These are phyloP conservation scores for Backusella circina DNA, from an alignment of 192 early-diverging fungal genomes.

Conservation along the genomic window DNA sequence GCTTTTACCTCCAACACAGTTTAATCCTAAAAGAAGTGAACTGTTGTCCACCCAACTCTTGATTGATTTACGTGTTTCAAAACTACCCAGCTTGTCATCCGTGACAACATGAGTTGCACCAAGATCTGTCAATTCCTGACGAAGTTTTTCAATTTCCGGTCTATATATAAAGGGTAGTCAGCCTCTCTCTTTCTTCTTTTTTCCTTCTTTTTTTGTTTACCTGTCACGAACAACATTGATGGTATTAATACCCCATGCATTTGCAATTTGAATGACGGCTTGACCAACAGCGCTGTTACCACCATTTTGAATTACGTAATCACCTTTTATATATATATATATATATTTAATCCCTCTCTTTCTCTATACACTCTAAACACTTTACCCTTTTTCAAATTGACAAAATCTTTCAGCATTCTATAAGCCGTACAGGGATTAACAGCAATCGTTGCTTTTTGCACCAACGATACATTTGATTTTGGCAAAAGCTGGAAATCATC, in stretches of 20 bases:
- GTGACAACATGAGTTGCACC: conserved; percentile 75
- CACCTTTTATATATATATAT: conserved; percentile 45
- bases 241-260: conserved; percentile 69
- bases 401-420: conserved; percentile 89
- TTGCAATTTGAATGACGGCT: conserved; percentile 85
- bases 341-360: background rate
- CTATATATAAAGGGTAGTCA: conserved; percentile 21
- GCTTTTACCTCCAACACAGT: conserved; percentile 86
- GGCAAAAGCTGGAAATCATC: conserved; percentile 44
- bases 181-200: background rate
- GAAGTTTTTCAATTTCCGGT: conserved; percentile 57
- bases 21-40: conserved; percentile 67
- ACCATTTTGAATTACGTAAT: conserved; percentile 90
- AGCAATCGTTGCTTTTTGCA: conserved; percentile 73
- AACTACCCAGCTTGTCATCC: conserved; percentile 64
- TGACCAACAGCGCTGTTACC: conserved; percentile 95
- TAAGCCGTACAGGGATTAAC: conserved; percentile 89
- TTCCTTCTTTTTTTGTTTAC: conserved; percentile 19
- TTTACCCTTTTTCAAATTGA: conserved; percentile 50
- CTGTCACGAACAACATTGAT: conserved; percentile 86
- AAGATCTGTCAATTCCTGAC: conserved; percentile 42
- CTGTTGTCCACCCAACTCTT: conserved; percentile 40
- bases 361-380: background rate
- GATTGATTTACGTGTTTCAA: conserved; percentile 42
- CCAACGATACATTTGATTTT: conserved; percentile 33